Base-by-base conservation (phyloP, 495 filamentous ascomycete species). In the Pyronema domesticum region DNA sequence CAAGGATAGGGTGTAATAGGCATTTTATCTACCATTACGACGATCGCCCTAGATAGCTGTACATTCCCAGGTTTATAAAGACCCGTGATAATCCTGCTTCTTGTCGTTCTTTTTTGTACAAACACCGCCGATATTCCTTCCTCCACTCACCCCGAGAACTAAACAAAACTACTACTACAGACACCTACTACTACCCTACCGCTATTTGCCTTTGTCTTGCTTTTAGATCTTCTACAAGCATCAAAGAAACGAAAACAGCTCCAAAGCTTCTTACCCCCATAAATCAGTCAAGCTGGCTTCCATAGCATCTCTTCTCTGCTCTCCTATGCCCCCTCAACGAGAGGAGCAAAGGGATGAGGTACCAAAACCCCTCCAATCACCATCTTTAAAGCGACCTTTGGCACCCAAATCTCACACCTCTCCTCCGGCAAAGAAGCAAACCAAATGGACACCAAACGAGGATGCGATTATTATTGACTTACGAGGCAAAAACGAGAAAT, bases 381-480 rank as follows among this genome's bases (percentile, higher is more conserved):
- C 62, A 15, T 64, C 63, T 39, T 40, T 57, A 37, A 63, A 61
- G 42, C 57, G 60, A 34, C 58, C 65, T 45, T 58, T 71, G 9
- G 68, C 70, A 33, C 65, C 70, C 42, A 79, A 78, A 64, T 77
- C 78, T 9, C 71, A 72, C 43, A 83, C 88, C 58, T 84, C 84
- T 0, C 86, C 86, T 5, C 60, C 60, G 6, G 85, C 85, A 8
- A 95, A 94, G 71, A 94, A 86, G 68, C 89, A 94, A 66, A 89
- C 83, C 63, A 95, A 96, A 69, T 98, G 91, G 91, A 88, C 82
- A 37, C 73, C 81, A 0, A 85, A 95, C 42, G 91, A 98, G 69
- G 86, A 95, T 65, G 80, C 81, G 40, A 63, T 88, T 49, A 94
- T 94, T 66, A 94, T 94, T 55, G 81, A 87, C 62, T 75, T 98